phyloP scores from a whole-genome alignment of 2,329 filamentous ascomycete genomes.

The Penicillium sp. region DNA sequence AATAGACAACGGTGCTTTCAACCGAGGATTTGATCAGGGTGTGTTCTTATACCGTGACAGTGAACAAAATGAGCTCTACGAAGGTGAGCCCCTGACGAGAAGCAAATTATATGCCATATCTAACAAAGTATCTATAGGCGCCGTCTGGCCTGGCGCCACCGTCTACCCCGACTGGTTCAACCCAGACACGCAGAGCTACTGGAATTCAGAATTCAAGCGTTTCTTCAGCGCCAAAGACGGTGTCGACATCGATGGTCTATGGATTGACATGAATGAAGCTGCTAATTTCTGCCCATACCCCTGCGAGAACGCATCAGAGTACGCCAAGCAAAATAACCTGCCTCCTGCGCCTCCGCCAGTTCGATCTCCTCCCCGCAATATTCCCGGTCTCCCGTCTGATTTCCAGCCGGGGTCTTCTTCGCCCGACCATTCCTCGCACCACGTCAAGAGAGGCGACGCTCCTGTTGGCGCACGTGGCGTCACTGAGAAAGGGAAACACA shows the following conservation, averaged over 20 bases:
- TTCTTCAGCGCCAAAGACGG: constrained; percentile 64
- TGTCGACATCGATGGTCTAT: constrained; percentile 72
- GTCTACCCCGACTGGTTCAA: constrained; percentile 77
- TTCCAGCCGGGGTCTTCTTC: constrained; percentile 56
- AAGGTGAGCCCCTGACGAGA: constrained; percentile 32
- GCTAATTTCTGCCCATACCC: constrained; percentile 54
- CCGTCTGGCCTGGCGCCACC: constrained; percentile 73
- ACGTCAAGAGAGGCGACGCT: not conserved
- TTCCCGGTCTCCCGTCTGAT: constrained; percentile 65
- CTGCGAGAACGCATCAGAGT: constrained; percentile 53
- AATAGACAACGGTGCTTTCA: constrained; percentile 53
- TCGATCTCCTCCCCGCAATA: constrained; percentile 58
- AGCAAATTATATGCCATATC: not conserved
- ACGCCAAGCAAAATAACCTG: constrained; percentile 43
- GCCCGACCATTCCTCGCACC: not conserved
- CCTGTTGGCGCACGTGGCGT: not conserved
- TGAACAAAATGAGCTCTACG: constrained; percentile 46
- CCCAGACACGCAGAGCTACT: constrained; percentile 61
- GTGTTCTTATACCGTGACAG: constrained; percentile 54
- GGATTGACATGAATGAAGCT: constrained; percentile 68
- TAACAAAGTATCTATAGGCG: constrained; percentile 43
- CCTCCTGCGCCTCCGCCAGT: constrained; percentile 62
- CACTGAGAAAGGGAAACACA: constrained; percentile 1
- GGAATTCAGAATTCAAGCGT: constrained; percentile 62
- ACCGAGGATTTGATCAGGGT: constrained; percentile 57